Evolutionary conservation across 192 early-diverging fungal species (phyloP), one percentile per base, ranked within the genome.

Genomic region (Coemansia sp.): DNA sequence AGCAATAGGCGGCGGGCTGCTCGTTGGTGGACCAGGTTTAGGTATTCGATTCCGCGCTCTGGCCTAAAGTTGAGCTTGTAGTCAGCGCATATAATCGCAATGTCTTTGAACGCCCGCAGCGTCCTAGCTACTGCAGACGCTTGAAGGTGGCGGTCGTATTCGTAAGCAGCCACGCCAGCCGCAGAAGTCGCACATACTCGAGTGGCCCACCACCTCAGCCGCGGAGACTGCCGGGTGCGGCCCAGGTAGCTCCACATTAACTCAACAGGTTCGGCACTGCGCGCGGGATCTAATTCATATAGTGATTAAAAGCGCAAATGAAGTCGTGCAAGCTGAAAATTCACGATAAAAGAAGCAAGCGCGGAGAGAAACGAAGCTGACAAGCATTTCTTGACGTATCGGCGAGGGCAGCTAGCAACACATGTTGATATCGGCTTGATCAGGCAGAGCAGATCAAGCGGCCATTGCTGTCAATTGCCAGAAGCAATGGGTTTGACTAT

Each of bases 41-140:
- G 78, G 33, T 76, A 49, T 8, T 63, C 50, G 17, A 78, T 30
- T 42, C 60, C 41, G 75, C 82, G 35, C 79, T 79, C 58, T 69
- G 83, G 15, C 63, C 82, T 78, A 52, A 93, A 95, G 60, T 92
- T 93, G 41, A 87, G 57, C 65, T 93, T 92, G 81, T 91, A 94
- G 62, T 88, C 88, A 0, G 45, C 49, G 18, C 67, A 68, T 26
- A 80, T 76, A 2, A 68, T 37, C 3, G 41, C 58, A 4, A 65
- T 51, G 22, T 58, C 57, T 17, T 31, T 39, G 48, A 80, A 68
- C 18, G 78, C 61, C 5, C 78, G 71, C 8, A 63, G 30, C 14
- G 72, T 76, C 9, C 78, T 63, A 13, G 57, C 34, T 10, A 76
- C 15, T 2, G 71, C 59, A 17, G 70, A 79, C 10, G 70, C 77